Base-by-base conservation (phyloP, 2,329 filamentous ascomycete species). In the Elsinoe batatas region DNA sequence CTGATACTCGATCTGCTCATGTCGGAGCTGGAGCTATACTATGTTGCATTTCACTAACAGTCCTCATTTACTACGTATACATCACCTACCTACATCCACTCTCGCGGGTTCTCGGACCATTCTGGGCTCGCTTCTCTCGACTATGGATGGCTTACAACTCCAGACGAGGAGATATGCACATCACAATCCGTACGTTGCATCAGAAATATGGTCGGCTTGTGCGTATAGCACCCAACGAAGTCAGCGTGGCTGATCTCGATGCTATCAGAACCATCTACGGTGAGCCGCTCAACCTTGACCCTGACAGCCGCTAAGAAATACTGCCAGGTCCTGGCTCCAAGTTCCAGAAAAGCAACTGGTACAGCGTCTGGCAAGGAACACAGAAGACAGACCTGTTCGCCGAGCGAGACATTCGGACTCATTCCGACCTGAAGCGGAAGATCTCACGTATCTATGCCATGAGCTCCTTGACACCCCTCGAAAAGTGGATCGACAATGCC, bases 401-500 rank as follows among this genome's bases (percentile, higher is more conserved):
- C 26, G 68, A 69, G 49, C 59, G 62, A 7, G 59, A 67, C 18
- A 64, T 66, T 35, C 53, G 53, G 18, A 54, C 69, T 11, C 69
- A 71, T 59, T 58, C 61, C 11, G 59, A 58, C 5, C 60, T 66
- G 43, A 62, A 60, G 53, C 64, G 59, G 53, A 60, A 64, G 33
- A 67, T 62, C 50, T 64, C 44, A 17, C 58, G 64, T 11, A 65
- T 62, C 18, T 69, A 66, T 53, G 59, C 61, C 12, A 62, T 65
- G 63, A 65, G 63, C 30, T 54, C 65, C 2, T 59, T 73, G 56
- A 68, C 63, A 47, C 64, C 70, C 26, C 60, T 73, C n/a, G 71
- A 73, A 58, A 58, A 63, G 1, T 72, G 70, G 37, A 68, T 74
- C 5, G 68, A 74, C 58, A 62, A 67, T 15, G 67, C 67, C 7